phyloP scores from a whole-genome alignment of 176 grass and related monocot genomes.

The Paspalum vaginatum region DNA sequence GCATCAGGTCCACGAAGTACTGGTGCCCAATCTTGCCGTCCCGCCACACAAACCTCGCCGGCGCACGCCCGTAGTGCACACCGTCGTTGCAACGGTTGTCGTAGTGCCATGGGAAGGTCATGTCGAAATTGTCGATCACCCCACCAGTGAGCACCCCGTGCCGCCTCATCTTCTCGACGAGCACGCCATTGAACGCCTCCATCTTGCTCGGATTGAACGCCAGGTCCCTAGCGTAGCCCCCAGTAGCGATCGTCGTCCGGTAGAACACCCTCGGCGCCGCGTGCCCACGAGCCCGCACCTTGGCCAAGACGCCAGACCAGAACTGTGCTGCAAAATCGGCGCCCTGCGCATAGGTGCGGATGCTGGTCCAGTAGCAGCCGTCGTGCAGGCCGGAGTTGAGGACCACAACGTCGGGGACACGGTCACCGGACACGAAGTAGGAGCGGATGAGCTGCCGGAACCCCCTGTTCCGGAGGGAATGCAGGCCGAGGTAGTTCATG shows the following conservation, averaged over 20 bases:
- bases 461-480: constrained; percentile 66
- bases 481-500: constrained; percentile 83
- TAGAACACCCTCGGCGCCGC: constrained; percentile 71
- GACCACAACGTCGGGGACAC: constrained; percentile 63
- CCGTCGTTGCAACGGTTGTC: constrained; percentile 96
- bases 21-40: constrained; percentile 90
- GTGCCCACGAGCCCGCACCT: constrained; percentile 33
- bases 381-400: constrained; percentile 96
- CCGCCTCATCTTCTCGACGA: constrained; percentile 73
- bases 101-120: constrained; percentile 98
- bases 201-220: constrained; percentile 97
- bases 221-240: constrained; percentile 87
- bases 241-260: constrained; percentile 77
- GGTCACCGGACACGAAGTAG: constrained; percentile 64
- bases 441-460: constrained; percentile 57
- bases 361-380: constrained; percentile 79
- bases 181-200: constrained; percentile 82
- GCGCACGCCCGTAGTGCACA: constrained; percentile 86
- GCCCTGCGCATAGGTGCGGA: constrained; percentile 49
- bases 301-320: constrained; percentile 66
- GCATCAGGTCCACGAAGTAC: constrained; percentile 97
- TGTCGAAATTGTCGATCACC: constrained; percentile 89
- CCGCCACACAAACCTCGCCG: constrained; percentile 70
- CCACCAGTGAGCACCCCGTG: constrained; percentile 73
- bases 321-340: constrained; percentile 73